These are phyloP conservation scores for Vitis vinifera DNA, from an alignment of 164 flowering plant species.

Conservation along the genomic window ASM3070453v1 NC_081811.1:28606001-28606500, in stretches of 20 bases:
- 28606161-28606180: conserved; percentile 41
- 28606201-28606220: conserved; percentile 23
- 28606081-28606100: conserved; percentile 24
- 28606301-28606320: conserved; percentile 22
- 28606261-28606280: conserved; percentile 17
- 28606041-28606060: not conserved
- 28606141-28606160: conserved; percentile 45
- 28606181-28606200: conserved; percentile 32
- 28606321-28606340: conserved; percentile 20
- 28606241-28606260: conserved; percentile 17
- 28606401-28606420: not conserved
- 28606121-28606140: conserved; percentile 41
- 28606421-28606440: not conserved
- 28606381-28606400: conserved; percentile 53
- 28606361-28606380: conserved; percentile 47
- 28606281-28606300: conserved; percentile 29
- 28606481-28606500: conserved; percentile 64
- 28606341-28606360: conserved; percentile 32
- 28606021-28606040: conserved; percentile 3
- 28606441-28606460: not conserved
- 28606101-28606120: conserved; percentile 33
- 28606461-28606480: not conserved
- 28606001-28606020: not conserved
- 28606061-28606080: conserved; percentile 13
- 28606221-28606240: conserved; percentile 31